phyloP scores from a whole-genome alignment of 2,329 filamentous ascomycete genomes.

The Aspergillus pseudonomiae region DNA sequence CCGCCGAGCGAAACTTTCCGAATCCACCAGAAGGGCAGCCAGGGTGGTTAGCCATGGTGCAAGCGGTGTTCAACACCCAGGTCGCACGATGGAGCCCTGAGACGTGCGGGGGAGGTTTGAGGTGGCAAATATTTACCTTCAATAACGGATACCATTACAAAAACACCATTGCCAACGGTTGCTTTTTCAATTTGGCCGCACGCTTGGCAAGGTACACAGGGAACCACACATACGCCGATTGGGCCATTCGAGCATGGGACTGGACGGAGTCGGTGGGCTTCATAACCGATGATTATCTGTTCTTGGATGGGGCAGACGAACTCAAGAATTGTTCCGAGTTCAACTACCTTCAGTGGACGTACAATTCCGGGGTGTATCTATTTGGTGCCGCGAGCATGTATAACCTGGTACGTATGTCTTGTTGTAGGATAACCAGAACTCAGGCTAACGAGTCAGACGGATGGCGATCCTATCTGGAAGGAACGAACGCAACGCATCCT shows the following conservation, averaged over 20 bases:
- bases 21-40: slow-evolving; percentile 57
- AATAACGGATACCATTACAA: slow-evolving; percentile 39
- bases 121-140: slow-evolving; percentile 40
- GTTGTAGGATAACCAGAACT: too few species aligned
- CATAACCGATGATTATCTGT: slow-evolving; percentile 53
- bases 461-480: slow-evolving; percentile 55
- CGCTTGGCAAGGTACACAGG: slow-evolving; percentile 35
- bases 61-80: slow-evolving; percentile 81
- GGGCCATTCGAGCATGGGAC: slow-evolving; percentile 68
- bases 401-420: slow-evolving; percentile 47
- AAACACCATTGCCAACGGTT: slow-evolving; percentile 39
- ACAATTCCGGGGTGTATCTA: slow-evolving; percentile 60
- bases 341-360: slow-evolving; percentile 60
- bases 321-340: slow-evolving; percentile 54
- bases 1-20: slow-evolving; percentile 52
- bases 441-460: slow-evolving; percentile 31
- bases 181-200: slow-evolving; percentile 36
- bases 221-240: slow-evolving; percentile 50
- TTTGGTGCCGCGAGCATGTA: slow-evolving; percentile 61
- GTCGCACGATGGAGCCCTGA: slow-evolving; percentile 68
- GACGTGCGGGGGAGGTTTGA: slow-evolving; percentile 71
- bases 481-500: slow-evolving; percentile 56
- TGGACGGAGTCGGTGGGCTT: slow-evolving; percentile 58
- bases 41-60: slow-evolving; percentile 76
- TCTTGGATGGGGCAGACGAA: slow-evolving; percentile 60